phyloP scores from a whole-genome alignment of 164 flowering plant genomes.

The Houttuynia cordata region DNA sequence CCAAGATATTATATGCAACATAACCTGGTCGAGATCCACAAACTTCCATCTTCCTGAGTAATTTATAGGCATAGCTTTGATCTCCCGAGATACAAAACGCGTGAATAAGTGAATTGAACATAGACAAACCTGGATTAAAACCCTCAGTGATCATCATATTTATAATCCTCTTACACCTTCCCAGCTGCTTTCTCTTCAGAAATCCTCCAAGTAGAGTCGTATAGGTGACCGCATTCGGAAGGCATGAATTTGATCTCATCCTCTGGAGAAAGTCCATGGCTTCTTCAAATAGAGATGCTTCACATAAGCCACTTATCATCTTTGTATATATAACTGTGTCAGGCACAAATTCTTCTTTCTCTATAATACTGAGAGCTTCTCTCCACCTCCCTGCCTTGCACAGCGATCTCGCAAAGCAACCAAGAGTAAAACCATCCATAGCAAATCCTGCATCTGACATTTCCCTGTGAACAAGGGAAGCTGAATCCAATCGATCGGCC shows the following conservation, averaged over 20 bases:
- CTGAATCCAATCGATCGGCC: conserved; percentile 56
- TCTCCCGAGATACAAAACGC: conserved; percentile 64
- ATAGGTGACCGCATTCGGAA: conserved; percentile 79
- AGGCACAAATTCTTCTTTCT: conserved; percentile 56
- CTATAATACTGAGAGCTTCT: conserved; percentile 60
- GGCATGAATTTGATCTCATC: conserved; percentile 65
- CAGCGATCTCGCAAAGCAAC: conserved; percentile 49
- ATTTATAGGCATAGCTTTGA: conserved; percentile 62
- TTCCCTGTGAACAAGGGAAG: conserved; percentile 53
- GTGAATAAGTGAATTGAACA: conserved; percentile 72
- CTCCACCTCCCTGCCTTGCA: conserved; percentile 66
- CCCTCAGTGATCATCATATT: conserved; percentile 87
- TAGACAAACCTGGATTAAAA: conserved; percentile 56
- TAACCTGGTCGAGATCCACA: conserved; percentile 68
- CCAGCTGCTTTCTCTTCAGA: conserved; percentile 51
- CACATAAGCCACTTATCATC: conserved; percentile 87
- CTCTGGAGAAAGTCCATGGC: conserved; percentile 67
- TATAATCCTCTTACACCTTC: conserved; percentile 79
- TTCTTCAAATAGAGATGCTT: conserved; percentile 84
- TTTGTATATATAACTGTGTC: conserved; percentile 56
- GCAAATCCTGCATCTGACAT: conserved; percentile 40
- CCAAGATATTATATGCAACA: conserved; percentile 71
- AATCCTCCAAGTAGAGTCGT: conserved; percentile 55
- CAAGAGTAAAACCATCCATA: conserved; percentile 51
- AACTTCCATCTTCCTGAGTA: conserved; percentile 58